Evolutionary conservation across 805 yeast genomes (phyloP).

Genomic region (Novakomyces olei): DNA sequence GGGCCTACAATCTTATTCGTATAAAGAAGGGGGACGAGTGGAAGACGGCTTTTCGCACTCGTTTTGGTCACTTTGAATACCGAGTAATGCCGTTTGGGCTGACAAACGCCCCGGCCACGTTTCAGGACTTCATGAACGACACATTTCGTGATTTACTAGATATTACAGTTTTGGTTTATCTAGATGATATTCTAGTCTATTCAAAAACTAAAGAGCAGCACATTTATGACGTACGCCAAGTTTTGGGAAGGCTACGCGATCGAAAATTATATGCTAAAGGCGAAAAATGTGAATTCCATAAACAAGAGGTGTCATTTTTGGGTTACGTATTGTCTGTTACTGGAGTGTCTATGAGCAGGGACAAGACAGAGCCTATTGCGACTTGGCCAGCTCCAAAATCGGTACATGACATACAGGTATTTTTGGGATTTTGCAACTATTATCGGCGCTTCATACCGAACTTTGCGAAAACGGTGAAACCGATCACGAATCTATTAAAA

Average conservation of each 20-base stretch:
- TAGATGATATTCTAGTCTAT: conserved; percentile 11
- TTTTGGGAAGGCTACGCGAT: too few relatives aligned
- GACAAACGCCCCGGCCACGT: conserved; percentile 13
- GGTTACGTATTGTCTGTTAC: conserved; percentile 4
- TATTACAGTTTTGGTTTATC: conserved; percentile 8
- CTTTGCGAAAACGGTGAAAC: neutral
- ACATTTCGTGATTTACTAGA: conserved; percentile 5
- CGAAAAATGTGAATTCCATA: conserved; percentile 4
- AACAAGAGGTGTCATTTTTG: neutral
- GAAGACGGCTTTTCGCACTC: conserved; percentile 13
- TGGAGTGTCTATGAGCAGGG: conserved; percentile 7
- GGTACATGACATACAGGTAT: neutral
- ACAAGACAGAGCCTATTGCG: neutral
- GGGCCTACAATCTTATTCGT: conserved; percentile 4
- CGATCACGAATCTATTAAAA: neutral
- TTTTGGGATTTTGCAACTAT: neutral
- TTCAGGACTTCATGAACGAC: conserved; percentile 8
- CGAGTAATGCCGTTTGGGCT: conserved; percentile 14
- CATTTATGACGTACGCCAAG: neutral
- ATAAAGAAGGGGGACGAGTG: too few relatives aligned
- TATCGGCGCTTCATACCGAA: neutral
- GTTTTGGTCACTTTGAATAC: conserved; percentile 11
- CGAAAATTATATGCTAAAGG: conserved; percentile 5
- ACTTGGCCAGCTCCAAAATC: neutral
- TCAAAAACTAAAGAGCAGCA: too few relatives aligned